Conservation (phyloP, 2,329 filamentous ascomycete species). For the Nemania serpens region DNA sequence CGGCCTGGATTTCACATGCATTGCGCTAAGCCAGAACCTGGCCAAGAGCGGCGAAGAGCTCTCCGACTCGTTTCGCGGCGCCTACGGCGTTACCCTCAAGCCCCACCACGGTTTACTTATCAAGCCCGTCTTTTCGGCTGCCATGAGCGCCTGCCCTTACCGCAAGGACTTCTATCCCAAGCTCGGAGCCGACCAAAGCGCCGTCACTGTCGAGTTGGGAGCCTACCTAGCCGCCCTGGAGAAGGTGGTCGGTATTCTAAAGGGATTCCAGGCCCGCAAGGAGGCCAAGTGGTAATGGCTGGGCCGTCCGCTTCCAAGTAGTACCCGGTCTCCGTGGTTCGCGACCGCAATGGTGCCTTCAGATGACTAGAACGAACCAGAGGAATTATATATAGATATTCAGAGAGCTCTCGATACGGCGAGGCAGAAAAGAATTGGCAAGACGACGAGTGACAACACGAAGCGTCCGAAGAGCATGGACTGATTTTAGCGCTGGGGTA, state of each 20-base stretch:
- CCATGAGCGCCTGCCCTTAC: conserved; percentile 93
- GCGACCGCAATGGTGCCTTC: not conserved
- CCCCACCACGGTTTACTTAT: conserved; percentile 87
- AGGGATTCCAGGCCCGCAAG: conserved; percentile 59
- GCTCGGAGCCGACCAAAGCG: conserved; percentile 69
- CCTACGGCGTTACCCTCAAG: conserved; percentile 87
- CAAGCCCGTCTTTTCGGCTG: conserved; percentile 90
- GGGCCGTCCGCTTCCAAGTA: not conserved
- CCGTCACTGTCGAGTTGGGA: conserved; percentile 67
- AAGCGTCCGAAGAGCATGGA: not conserved
- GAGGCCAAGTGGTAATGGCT: conserved; percentile 60
- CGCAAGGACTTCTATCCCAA: conserved; percentile 91
- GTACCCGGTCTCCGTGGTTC: not conserved
- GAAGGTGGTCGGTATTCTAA: conserved; percentile 77
- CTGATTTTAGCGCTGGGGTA: too few species aligned
- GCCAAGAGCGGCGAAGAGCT: conserved; percentile 74
- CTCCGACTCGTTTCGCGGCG: conserved; percentile 79
- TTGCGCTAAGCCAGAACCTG: conserved; percentile 79
- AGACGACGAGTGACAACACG: not conserved
- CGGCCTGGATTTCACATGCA: conserved; percentile 90
- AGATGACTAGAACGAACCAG: conserved; percentile 4
- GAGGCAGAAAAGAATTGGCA: not conserved
- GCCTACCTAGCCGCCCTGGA: conserved; percentile 79
- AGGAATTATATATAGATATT: not conserved
- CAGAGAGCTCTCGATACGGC: not conserved